phyloP scores from a whole-genome alignment of 805 yeast species.

The Ogataea henricii region DNA sequence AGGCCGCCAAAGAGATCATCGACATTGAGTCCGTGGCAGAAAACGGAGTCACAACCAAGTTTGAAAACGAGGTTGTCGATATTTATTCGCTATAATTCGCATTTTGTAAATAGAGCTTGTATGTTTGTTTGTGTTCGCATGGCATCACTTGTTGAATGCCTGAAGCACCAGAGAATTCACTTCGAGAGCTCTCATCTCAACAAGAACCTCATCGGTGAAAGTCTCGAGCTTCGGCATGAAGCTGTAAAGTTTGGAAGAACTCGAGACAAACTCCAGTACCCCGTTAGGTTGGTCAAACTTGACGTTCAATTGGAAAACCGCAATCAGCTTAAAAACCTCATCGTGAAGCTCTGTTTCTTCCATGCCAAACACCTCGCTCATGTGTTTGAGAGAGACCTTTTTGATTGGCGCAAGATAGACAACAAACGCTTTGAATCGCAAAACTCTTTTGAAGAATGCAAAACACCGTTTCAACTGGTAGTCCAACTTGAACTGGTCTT shows the following conservation, averaged over 20 bases:
- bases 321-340: constrained; percentile 24
- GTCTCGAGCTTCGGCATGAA: constrained; percentile 9
- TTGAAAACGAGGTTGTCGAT: constrained; percentile 43
- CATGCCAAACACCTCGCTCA: constrained; percentile 26
- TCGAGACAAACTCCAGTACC: constrained; percentile 14
- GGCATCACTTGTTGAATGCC: constrained; percentile 12
- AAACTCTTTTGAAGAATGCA: constrained; percentile 23
- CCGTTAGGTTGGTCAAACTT: constrained; percentile 22
- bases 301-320: constrained; percentile 29
- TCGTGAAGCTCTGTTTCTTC: constrained; percentile 13
- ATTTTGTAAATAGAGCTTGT: constrained; percentile 3
- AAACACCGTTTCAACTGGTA: constrained; percentile 28
- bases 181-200: constrained; percentile 22
- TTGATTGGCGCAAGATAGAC: constrained; percentile 37
- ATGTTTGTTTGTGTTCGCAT: not conserved
- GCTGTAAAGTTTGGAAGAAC: not conserved
- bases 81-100: constrained; percentile 20
- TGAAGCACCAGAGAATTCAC: constrained; percentile 18
- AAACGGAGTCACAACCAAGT: constrained; percentile 55
- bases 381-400: constrained; percentile 22
- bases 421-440: constrained; percentile 34
- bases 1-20: constrained; percentile 80
- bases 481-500: constrained; percentile 21
- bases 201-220: constrained; percentile 15
- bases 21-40: constrained; percentile 75